Percentiles rank a stretch among this genome's conserved stretches.
phyloP scores from a whole-genome alignment of 805 yeast species.

The Millerozyma acaciae region DNA sequence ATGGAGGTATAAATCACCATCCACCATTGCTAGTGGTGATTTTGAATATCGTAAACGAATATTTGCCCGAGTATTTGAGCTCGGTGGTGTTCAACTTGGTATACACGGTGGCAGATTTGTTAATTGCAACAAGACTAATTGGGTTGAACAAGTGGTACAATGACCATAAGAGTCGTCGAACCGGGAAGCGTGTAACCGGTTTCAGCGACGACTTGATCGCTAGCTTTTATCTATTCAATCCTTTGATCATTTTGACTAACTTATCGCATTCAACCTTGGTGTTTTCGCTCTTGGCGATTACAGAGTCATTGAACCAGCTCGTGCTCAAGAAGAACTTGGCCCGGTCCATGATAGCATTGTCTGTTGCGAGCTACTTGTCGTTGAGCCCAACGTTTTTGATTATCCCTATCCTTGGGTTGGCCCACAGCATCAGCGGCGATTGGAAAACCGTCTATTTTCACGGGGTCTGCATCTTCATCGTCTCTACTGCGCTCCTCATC shows the following conservation, averaged over 20 bases:
- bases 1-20: conserved; percentile 85
- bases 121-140: conserved; percentile 53
- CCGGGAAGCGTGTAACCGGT: conserved; percentile 15
- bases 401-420: conserved; percentile 51
- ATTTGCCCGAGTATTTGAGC: conserved; percentile 13
- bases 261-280: conserved; percentile 64
- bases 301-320: conserved; percentile 42
- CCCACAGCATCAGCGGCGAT: conserved; percentile 9
- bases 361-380: conserved; percentile 62
- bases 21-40: conserved; percentile 67
- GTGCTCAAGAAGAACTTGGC: conserved; percentile 38
- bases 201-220: conserved; percentile 48
- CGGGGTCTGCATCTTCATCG: conserved; percentile 17
- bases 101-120: conserved; percentile 57
- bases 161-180: conserved; percentile 15
- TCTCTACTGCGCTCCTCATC: conserved; percentile 18
- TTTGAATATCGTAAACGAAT: conserved; percentile 36
- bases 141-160: conserved; percentile 43
- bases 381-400: conserved; percentile 58
- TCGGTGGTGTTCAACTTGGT: conserved; percentile 32
- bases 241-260: conserved; percentile 66
- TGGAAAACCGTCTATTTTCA: conserved; percentile 12
- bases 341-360: conserved; percentile 49
- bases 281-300: conserved; percentile 57
- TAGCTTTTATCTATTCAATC: conserved; percentile 72